These are phyloP conservation scores for Goffeauzyma gilvescens DNA, from an alignment of 768 basidiomycete species.

Conservation along the genomic window DNA sequence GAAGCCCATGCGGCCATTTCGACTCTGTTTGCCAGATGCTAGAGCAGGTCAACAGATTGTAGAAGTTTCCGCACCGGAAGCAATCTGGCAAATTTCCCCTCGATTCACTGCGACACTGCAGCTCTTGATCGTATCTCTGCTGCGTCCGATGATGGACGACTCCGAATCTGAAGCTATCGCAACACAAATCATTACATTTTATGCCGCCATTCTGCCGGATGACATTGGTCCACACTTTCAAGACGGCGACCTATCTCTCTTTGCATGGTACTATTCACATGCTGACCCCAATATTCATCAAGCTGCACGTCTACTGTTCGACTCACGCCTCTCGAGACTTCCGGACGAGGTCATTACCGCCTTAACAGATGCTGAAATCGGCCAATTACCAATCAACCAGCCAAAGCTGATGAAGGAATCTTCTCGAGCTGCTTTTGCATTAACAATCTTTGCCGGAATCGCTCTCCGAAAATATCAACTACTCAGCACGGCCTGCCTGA, in stretches of 20 bases:
- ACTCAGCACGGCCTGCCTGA: constrained; percentile 56
- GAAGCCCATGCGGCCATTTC: too few relatives aligned
- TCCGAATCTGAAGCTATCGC: too few relatives aligned
- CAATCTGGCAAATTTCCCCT: too few relatives aligned
- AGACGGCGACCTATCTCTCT: constrained; percentile 49
- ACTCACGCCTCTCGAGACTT: constrained; percentile 49
- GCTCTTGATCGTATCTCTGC: too few relatives aligned
- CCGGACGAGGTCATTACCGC: constrained; percentile 47
- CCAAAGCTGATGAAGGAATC: neutral
- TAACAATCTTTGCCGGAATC: constrained; percentile 66
- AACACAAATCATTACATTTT: constrained; percentile 67
- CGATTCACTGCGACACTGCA: too few relatives aligned
- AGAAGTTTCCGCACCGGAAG: too few relatives aligned
- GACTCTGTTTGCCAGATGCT: too few relatives aligned
- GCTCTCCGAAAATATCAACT: constrained; percentile 62
- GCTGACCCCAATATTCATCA: constrained; percentile 59
- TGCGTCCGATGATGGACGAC: too few relatives aligned
- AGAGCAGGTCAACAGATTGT: too few relatives aligned
- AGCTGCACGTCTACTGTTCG: constrained; percentile 59
- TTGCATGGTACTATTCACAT: constrained; percentile 49
- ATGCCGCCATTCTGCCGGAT: constrained; percentile 49
- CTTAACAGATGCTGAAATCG: constrained; percentile 48
- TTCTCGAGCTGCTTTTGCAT: constrained; percentile 45
- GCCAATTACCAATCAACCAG: constrained; percentile 15
- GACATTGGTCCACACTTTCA: constrained; percentile 45